Base-by-base conservation (phyloP, 257 asterid genomes). In the Solanum piurae region DNA sequence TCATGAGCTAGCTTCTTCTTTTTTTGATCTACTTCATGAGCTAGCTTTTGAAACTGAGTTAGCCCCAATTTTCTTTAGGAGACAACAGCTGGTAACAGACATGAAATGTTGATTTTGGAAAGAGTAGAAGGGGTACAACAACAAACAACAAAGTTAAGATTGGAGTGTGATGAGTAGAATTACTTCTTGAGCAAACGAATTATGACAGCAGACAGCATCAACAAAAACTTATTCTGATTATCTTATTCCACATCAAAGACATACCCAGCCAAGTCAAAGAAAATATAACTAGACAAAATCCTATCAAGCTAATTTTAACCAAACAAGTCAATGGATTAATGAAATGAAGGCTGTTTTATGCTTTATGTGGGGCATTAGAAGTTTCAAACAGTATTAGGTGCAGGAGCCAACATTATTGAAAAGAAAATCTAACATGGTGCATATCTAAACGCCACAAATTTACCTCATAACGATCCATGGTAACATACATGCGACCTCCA, bases 391-490 rank as follows among this genome's bases (percentile, higher is more conserved):
- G 42, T 20, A 49, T 31, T 49, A 44, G 66, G 10, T 12, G 40
- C 23, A 44, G 38, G 40, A 44, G 66, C n/a, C 25, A 44, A 79
- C 14, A 44, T 4, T 79, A 44, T 79, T 29, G 6, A 23, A 38
- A 2, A 44, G 1, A 64, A 40, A 44, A 64, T 16, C 33, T 8
- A 82, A 13, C 16, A 23, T 8, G 33, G 37, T 33, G 38, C 8
- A 38, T 6, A 72, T 13, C 18, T 21, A 84, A 74, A 85, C 21
- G 18, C 25, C 27, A 76, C 36, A 49, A 64, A 27, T 86, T 89
- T 87, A 93, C 99, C 94, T 97, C 99, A 66, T 97, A 97, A 62
- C 99, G 96, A 88, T 97, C 98, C 99, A 97, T 97, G 21, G 98
- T 95, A 64, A 95, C 98, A 79, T 95, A 93, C 99, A 97, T 97